phyloP scores from a whole-genome alignment of 768 basidiomycete species.

The Tephrocybe sp. region DNA sequence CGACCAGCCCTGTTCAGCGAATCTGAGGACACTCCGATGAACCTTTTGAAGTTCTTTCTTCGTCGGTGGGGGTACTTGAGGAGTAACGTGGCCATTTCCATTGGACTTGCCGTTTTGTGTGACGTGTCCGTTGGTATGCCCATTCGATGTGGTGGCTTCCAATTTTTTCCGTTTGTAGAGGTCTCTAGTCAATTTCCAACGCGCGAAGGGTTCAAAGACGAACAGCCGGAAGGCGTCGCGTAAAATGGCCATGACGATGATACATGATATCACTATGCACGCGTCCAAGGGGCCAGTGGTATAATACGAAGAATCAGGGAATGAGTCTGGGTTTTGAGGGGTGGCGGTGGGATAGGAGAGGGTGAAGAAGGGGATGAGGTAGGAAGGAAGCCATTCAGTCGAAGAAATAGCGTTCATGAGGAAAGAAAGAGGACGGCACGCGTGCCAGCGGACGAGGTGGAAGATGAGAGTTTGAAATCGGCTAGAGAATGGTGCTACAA shows the following conservation, averaged over 20 bases:
- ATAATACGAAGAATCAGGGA: slow-evolving; percentile 69
- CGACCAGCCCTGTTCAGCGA: slow-evolving; percentile 95
- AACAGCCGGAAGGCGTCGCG: slow-evolving; percentile 75
- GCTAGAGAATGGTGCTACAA: too few species aligned
- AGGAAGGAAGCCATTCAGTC: slow-evolving; percentile 44
- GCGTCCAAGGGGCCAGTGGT: slow-evolving; percentile 70
- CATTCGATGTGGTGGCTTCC: slow-evolving; percentile 18
- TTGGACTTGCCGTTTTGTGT: slow-evolving; percentile 30
- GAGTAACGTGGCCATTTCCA: slow-evolving; percentile 24
- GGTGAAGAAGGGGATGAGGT: slow-evolving; percentile 64
- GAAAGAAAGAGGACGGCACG: slow-evolving; percentile 1
- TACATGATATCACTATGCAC: slow-evolving; percentile 79
- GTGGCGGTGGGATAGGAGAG: slow-evolving; percentile 66
- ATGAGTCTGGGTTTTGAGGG: slow-evolving; percentile 66
- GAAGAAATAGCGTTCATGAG: slow-evolving; percentile 17
- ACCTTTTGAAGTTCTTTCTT: slow-evolving; percentile 56
- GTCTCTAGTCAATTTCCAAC: slow-evolving; percentile 66
- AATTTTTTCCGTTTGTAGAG: slow-evolving; percentile 30
- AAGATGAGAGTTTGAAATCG: slow-evolving; percentile 8
- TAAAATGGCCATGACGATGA: slow-evolving; percentile 82
- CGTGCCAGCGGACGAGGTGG: slow-evolving; percentile 22
- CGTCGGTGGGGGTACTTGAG: slow-evolving; percentile 19
- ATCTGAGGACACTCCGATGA: slow-evolving; percentile 74
- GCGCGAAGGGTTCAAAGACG: slow-evolving; percentile 79
- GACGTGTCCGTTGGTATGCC: slow-evolving; percentile 23